phyloP scores from a whole-genome alignment of 2,329 filamentous ascomycete species.

The Emmonsia crescens region DNA sequence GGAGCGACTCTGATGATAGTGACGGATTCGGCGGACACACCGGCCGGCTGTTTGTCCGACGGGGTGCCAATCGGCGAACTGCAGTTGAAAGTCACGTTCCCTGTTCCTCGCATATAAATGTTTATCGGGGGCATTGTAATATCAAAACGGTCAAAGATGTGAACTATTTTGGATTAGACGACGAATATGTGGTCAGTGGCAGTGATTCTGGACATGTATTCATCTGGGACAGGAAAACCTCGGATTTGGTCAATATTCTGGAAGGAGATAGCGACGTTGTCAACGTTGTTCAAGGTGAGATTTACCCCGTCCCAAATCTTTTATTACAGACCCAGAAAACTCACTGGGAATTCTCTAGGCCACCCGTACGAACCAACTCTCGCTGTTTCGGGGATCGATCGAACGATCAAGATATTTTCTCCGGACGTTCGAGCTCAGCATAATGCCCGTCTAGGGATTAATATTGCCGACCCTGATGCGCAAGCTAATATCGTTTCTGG shows the following conservation, averaged over 20 bases:
- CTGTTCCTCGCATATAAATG: conserved; percentile 45
- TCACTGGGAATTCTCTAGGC: conserved; percentile 27
- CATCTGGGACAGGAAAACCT: conserved; percentile 56
- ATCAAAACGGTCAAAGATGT: conserved; percentile 59
- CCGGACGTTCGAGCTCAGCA: conserved; percentile 48
- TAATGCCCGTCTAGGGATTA: conserved; percentile 46
- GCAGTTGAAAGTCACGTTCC: conserved; percentile 45
- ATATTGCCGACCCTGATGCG: conserved; percentile 42
- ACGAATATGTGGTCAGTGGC: conserved; percentile 58
- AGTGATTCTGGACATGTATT: conserved; percentile 57
- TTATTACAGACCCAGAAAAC: background rate
- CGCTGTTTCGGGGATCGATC: conserved; percentile 56
- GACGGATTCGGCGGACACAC: conserved; percentile 18
- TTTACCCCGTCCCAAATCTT: conserved; percentile 6
- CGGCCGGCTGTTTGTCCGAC: conserved; percentile 34
- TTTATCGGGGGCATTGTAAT: conserved; percentile 56
- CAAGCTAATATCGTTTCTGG: conserved; percentile 25
- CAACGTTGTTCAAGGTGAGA: conserved; percentile 52
- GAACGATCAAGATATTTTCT: conserved; percentile 59
- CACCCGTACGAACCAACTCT: conserved; percentile 58
- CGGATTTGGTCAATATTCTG: conserved; percentile 52
- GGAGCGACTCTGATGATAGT: conserved; percentile 24
- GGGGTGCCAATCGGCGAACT: conserved; percentile 36
- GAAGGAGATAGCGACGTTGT: conserved; percentile 59
- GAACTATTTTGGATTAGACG: conserved; percentile 55